Evolutionary conservation across 805 yeast genomes (phyloP).

Genomic region (Lachancea mirantina): DNA sequence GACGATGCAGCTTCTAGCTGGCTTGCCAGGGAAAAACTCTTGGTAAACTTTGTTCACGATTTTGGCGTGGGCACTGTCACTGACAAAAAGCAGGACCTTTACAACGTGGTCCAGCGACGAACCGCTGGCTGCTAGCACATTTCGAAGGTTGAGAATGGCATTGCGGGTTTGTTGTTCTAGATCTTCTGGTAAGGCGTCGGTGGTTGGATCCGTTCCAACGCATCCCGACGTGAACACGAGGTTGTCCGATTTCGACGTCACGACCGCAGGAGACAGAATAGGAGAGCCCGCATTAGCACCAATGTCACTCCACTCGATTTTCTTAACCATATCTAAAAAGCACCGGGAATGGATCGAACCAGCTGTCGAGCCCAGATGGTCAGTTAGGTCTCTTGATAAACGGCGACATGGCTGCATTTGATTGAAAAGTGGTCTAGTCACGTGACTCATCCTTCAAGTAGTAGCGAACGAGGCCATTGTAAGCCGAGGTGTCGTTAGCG

Average conservation of each 20-base stretch:
- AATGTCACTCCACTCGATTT: conserved; percentile 29
- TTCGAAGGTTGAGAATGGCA: conserved; percentile 40
- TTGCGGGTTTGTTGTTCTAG: conserved; percentile 39
- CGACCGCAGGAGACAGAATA: conserved; percentile 37
- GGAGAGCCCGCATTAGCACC: conserved; percentile 23
- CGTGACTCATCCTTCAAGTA: conserved; percentile 8
- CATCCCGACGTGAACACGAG: conserved; percentile 45
- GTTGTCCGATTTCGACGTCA: conserved; percentile 31
- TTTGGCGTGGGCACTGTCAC: conserved; percentile 37
- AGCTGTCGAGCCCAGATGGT: too few relatives aligned
- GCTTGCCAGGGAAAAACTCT: conserved; percentile 41
- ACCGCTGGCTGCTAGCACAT: conserved; percentile 39
- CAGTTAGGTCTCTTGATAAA: too few relatives aligned
- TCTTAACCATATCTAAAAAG: conserved; percentile 4
- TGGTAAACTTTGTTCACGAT: conserved; percentile 41
- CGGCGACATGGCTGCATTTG: not conserved
- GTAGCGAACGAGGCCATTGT: conserved; percentile 37
- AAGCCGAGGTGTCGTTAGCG: conserved; percentile 39
- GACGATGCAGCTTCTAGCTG: conserved; percentile 48
- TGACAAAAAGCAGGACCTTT: conserved; percentile 45
- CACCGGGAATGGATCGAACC: too few relatives aligned
- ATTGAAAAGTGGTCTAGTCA: conserved; percentile 1
- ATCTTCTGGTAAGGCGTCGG: conserved; percentile 37
- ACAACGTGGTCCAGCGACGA: conserved; percentile 39
- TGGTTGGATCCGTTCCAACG: conserved; percentile 36